These are phyloP conservation scores for Scheffersomyces segobiensis DNA, from an alignment of 1,139 yeast species.

Conservation along the genomic window DNA sequence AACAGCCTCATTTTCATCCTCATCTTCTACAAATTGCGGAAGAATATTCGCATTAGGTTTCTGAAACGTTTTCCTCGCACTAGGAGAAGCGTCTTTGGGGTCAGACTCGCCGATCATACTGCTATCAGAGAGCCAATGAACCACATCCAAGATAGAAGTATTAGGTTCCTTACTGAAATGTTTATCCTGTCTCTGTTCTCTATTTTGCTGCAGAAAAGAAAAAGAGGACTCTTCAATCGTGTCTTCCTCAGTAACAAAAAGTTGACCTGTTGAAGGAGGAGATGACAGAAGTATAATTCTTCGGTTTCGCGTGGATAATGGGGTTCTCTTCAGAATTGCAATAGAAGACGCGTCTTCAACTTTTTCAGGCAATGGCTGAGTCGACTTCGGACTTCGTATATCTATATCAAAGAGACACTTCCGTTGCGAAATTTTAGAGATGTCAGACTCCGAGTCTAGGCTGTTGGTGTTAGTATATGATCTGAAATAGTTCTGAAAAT, in stretches of 20 bases:
- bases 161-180: not conserved
- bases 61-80: slow-evolving; percentile 14
- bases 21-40: not conserved
- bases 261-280: not conserved
- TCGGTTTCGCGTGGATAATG: not conserved
- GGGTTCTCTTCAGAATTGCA: not conserved
- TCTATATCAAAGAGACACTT: not conserved
- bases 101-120: not conserved
- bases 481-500: not conserved
- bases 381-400: not conserved
- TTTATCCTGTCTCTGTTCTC: not conserved
- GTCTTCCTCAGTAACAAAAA: slow-evolving; percentile 5
- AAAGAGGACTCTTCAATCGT: slow-evolving; percentile 14
- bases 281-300: not conserved
- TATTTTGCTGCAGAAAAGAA: slow-evolving; percentile 7
- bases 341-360: not conserved
- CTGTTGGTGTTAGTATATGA: not conserved
- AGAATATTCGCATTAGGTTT: not conserved
- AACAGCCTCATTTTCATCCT: not conserved
- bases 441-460: not conserved
- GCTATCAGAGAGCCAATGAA: slow-evolving; percentile 24
- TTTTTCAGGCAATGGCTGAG: not conserved
- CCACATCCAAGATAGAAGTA: slow-evolving; percentile 17
- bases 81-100: not conserved
- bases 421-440: not conserved